A percentile compares a stretch with the other conserved stretches of the same genome.
Conservation (phyloP, 768 basidiomycete species). For the Strobilomyces dryophilus region DNA sequence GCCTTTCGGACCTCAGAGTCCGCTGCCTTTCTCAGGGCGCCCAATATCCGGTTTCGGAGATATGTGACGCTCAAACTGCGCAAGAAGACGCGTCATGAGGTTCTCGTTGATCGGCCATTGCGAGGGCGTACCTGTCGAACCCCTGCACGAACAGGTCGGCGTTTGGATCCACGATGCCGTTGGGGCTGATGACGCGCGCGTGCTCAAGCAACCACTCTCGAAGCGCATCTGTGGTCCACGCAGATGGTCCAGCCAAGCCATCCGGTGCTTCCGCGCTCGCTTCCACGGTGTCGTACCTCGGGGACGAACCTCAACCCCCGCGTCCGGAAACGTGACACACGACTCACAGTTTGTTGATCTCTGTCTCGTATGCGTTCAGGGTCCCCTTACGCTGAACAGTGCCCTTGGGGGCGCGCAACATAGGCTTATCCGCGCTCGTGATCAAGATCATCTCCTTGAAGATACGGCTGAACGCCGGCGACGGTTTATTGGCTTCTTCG, state of each 20-base stretch:
- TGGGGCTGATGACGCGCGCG: slow-evolving; percentile 11
- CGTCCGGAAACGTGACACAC: neutral
- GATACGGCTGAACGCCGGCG: slow-evolving; percentile 37
- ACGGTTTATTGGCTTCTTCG: slow-evolving; percentile 40
- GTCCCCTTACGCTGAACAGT: slow-evolving; percentile 40
- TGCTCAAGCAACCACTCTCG: slow-evolving; percentile 29
- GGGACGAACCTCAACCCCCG: neutral
- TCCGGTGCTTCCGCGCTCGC: slow-evolving; percentile 17
- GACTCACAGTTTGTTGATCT: slow-evolving; percentile 45
- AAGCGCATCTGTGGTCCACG: slow-evolving; percentile 22
- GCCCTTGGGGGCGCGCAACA: slow-evolving; percentile 44
- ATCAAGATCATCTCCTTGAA: slow-evolving; percentile 36
- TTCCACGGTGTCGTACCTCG: slow-evolving; percentile 33
- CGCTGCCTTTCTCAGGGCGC: slow-evolving; percentile 29
- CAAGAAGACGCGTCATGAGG: neutral
- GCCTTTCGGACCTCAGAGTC: slow-evolving; percentile 26
- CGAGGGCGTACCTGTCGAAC: slow-evolving; percentile 33
- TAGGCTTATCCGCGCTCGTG: slow-evolving; percentile 37
- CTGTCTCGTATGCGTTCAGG: slow-evolving; percentile 36
- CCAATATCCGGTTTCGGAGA: slow-evolving; percentile 22
- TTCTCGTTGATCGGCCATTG: neutral
- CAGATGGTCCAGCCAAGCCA: slow-evolving; percentile 19
- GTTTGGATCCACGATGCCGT: slow-evolving; percentile 1
- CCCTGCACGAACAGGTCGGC: slow-evolving; percentile 33
- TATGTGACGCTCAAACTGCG: slow-evolving; percentile 29